Evolutionary conservation across 2,329 filamentous ascomycete species (phyloP), one percentile per base, ranked within the genome.

Genomic region (Colletotrichum tanaceti): DNA sequence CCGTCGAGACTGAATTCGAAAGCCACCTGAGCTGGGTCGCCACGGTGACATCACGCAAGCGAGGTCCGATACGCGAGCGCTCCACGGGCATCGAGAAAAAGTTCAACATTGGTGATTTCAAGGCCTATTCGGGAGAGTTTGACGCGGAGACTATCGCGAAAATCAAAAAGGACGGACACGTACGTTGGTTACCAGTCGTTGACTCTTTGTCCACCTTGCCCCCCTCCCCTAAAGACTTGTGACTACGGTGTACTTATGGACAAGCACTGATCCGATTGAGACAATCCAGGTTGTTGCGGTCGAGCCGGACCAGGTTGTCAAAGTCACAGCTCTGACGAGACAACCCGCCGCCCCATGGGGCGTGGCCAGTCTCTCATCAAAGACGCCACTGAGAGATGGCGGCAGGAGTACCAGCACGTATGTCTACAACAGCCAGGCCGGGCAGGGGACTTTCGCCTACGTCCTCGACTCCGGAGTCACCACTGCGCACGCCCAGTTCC

Each of bases 101-200:
- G 0, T 66, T 63, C 20, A 47, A 9, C n/a, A 18, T 66, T 16
- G 32, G 46, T 5, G 52, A 35, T 13, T 64, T 57, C 75, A 73
- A 80, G 68, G 82, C 79, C 11, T 85, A 84, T 70, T 78, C 80
- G 35, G 81, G 80, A 20, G 71, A 77, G 43, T 81, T 85, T 63
- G 80, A 81, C 32, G 72, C 73, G 0, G 76, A 75, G 14, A 81
- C 81, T 18, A 68, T 84, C 49, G 75, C 79, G 68, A 71, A 74
- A 65, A 79, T 84, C 38, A 75, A 77, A 58, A 75, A 75, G 47
- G 78, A 77, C 54, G 74, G 78, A 24, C 77, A 81, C 67, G 81
- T 82, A 74, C 9, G 28, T 32, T 9, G 28, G 28, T 10, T 10
- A 1, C 28, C 28, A 32, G 28, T 4, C 24, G 4, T 2, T 24